A percentile compares a stretch with the other conserved stretches of the same genome.
Conservation (phyloP, 306 rosid species). For the Cucurbita moschata region DNA sequence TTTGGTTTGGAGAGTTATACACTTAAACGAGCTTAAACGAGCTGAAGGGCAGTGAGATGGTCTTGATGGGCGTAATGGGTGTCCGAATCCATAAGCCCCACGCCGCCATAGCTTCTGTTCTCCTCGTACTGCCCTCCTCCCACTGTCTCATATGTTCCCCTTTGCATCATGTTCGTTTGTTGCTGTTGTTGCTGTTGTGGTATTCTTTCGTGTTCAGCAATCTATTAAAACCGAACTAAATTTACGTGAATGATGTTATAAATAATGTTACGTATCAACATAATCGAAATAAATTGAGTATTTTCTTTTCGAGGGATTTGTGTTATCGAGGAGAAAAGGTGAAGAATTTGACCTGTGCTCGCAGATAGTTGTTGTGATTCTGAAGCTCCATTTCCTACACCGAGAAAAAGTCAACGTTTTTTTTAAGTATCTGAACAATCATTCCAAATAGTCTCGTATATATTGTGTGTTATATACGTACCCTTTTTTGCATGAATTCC, state of each 20-base stretch:
- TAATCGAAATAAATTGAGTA: too few species aligned
- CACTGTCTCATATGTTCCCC: slow-evolving; percentile 17
- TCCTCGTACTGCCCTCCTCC: slow-evolving; percentile 27
- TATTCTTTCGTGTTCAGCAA: slow-evolving; percentile 67
- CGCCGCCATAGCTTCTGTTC: not conserved
- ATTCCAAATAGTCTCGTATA: too few species aligned
- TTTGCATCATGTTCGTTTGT: slow-evolving; percentile 31
- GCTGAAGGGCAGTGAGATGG: slow-evolving; percentile 67
- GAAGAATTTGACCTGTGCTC: slow-evolving; percentile 42
- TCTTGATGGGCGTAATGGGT: slow-evolving; percentile 46
- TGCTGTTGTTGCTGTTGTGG: slow-evolving; percentile 28
- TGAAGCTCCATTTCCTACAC: slow-evolving; percentile 83
- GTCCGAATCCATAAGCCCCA: slow-evolving; percentile 35
- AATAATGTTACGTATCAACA: too few species aligned
- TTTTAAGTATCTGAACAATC: too few species aligned
- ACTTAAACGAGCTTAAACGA: slow-evolving; percentile 14
- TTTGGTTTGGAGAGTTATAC: not conserved
- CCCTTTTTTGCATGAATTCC: slow-evolving; percentile 94
- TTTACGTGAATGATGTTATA: not conserved
- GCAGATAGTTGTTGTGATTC: slow-evolving; percentile 66
- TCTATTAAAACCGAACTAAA: not conserved
- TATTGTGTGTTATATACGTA: not conserved
- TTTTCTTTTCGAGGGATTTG: too few species aligned
- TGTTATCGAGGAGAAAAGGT: not conserved
- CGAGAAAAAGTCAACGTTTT: not conserved